Base-by-base conservation (phyloP, 805 yeast species). In the Barnettozyma botsteinii region DNA sequence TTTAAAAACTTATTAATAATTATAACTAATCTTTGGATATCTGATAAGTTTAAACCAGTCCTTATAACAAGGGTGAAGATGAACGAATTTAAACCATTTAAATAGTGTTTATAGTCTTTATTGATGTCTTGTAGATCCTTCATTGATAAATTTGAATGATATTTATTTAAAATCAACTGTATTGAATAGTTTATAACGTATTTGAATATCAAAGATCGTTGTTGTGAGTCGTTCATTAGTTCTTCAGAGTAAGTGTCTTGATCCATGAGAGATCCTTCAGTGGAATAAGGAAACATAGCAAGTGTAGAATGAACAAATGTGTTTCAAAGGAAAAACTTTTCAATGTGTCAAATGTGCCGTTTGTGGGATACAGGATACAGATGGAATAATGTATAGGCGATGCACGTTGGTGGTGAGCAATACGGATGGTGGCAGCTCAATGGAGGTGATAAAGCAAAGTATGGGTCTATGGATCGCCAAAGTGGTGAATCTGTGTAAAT, bases 311-410 rank as follows among this genome's bases (percentile, higher is more conserved):
- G 10, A 12, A 17, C n/a, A 14, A 17, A 14, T 8, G 24, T 9
- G n/a, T 31, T 8, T 13, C 22, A 17, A 6, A 18, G 13, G 11
- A 26, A 35, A 35, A 35, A 27, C 9, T 26, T 35, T 35, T 35
- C 17, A 24, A 36, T 36, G 39, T 36, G 39, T 36, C 39, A 35
- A 35, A 35, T 28, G 38, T 35, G 38, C 38, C 38, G 38, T 35
- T 35, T 35, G 29, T 15, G n/a, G n/a, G n/a, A n/a, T n/a, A n/a
- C n/a, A n/a, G n/a, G n/a, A n/a, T n/a, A n/a, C n/a, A n/a, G n/a
- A n/a, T n/a, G n/a, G n/a, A n/a, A n/a, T n/a, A n/a, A n/a, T n/a
- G n/a, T n/a, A 28, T 15, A 28, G 31, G 28, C 14, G n/a, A 26
- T 11, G 17, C 21, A 18, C 32, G 32, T 29, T 18, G 20, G 32